Percentiles rank a stretch among this genome's conserved stretches.
phyloP scores from a whole-genome alignment of 2,329 filamentous ascomycete species.

The Fusarium hostae region DNA sequence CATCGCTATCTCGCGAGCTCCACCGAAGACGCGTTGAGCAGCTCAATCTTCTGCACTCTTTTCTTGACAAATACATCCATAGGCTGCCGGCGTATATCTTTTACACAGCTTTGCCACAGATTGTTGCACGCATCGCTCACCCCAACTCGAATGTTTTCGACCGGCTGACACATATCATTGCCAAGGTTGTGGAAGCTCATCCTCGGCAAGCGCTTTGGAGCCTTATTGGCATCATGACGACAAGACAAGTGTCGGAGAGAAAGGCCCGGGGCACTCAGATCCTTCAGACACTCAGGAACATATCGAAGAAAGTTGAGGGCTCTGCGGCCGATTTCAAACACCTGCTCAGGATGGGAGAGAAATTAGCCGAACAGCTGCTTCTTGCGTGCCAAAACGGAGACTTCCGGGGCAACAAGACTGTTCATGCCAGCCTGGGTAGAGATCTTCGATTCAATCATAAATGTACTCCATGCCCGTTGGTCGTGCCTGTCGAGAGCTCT shows the following conservation, averaged over 20 bases:
- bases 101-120: slow-evolving; percentile 86
- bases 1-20: slow-evolving; percentile 63
- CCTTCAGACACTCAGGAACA: slow-evolving; percentile 59
- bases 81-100: slow-evolving; percentile 80
- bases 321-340: slow-evolving; percentile 70
- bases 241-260: slow-evolving; percentile 76
- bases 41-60: slow-evolving; percentile 75
- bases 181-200: slow-evolving; percentile 86
- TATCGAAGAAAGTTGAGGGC: slow-evolving; percentile 63
- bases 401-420: slow-evolving; percentile 75
- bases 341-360: slow-evolving; percentile 82
- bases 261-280: slow-evolving; percentile 63
- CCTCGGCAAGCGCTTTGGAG: slow-evolving; percentile 94
- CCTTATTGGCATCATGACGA: slow-evolving; percentile 86
- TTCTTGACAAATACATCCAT: slow-evolving; percentile 81
- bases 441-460: slow-evolving; percentile 88
- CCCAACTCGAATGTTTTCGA: slow-evolving; percentile 81
- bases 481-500: slow-evolving; percentile 88
- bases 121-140: slow-evolving; percentile 95
- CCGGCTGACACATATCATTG: slow-evolving; percentile 80
- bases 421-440: slow-evolving; percentile 76
- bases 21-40: slow-evolving; percentile 69
- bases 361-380: slow-evolving; percentile 83
- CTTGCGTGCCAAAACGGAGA: slow-evolving; percentile 80
- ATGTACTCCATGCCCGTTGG: slow-evolving; percentile 82